Base-by-base conservation (phyloP, 257 asterid genomes). In the Gentiana macrophylla region DNA sequence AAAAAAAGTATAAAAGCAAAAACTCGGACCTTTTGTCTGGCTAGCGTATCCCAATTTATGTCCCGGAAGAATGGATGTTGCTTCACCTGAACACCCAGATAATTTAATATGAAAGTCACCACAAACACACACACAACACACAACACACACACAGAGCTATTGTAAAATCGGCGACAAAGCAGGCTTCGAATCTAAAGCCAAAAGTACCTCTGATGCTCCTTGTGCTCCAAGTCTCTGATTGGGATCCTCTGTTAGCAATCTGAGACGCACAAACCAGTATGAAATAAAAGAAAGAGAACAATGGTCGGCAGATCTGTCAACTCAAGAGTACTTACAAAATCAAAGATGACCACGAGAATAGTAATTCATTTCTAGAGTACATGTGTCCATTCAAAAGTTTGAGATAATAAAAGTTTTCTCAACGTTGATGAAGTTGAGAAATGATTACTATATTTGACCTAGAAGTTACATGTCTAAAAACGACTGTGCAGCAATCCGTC, bases 31-130 rank as follows among this genome's bases (percentile, higher is more conserved):
- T 92, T 92, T 67, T 88, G 98, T 65, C 97, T 78, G 49, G 95
- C 98, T 62, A 92, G 90, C 4, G 98, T 92, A 74, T 92, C 97
- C 98, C 98, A 92, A 78, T 85, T 85, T 67, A 88, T 92, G 76
- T 92, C 90, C 77, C 86, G 71, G 78, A 92, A 92, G 74, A 65
- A 92, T 1, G 88, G 94, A 77, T 88, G 98, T 52, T 79, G 86
- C 80, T 92, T 92, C 77, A 92, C 98, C 98, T 91, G 81, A 70
- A 72, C 24, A 32, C 57, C 41, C 65, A 53, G 15, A 38, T 24
- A 35, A 37, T 50, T 63, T 8, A 37, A 41, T 44, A 50, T 50
- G 12, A 60, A 44, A 7, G 32, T 33, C 48, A 57, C n/a, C 36
- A 37, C 43, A 44, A 3, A 61, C 46, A 56, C 8, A 53, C 24